Base-by-base conservation (phyloP, 371 early-diverging fungal genomes). In the Synchytrium microbalum region DNA sequence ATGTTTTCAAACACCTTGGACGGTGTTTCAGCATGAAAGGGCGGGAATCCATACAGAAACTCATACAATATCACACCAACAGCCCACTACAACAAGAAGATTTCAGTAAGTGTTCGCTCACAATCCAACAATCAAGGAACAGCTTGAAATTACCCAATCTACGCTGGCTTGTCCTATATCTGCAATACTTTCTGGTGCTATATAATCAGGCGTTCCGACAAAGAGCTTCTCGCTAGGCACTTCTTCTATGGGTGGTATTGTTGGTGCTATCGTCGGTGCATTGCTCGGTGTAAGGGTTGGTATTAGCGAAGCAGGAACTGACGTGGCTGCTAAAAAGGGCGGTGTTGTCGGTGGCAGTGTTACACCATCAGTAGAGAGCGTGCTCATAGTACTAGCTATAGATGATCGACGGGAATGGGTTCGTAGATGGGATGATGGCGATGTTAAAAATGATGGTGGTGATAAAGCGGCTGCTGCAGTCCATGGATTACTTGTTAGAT, bases 201-300 rank as follows among this genome's bases (percentile, higher is more conserved):
- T 77, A 70, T 96, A 98, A 71, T 96, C 98, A 0, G 98, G 98
- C n/a, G 98, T 98, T 16, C 98, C 98, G 8, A 92, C 91, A 56
- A 86, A 78, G 13, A 54, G 23, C 5, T 30, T 57, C 27, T 29
- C 30, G 24, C 62, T 10, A 26, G 14, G 23, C 57, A 14, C 57
- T 13, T 16, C 57, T 13, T 57, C 27, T n/a, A n/a, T n/a, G 16
- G 16, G 52, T 51, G 52, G 16, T 16, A n/a, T n/a, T 51, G n/a
- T n/a, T 51, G 58, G 31, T n/a, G 52, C 19, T 19, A 58, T 16
- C 58, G 58, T 19, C 52, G 58, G 16, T 58, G 58, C 58, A 58
- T 19, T n/a, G n/a, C n/a, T n/a, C n/a, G n/a, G n/a, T 19, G n/a
- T 19, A 52, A 52, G 52, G 52, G n/a, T 52, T 52, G n/a, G n/a